Percentiles rank a stretch among this genome's conserved stretches.
phyloP scores from a whole-genome alignment of 2,329 filamentous ascomycete genomes.

The Pyrenophora tritici-repentis region DNA sequence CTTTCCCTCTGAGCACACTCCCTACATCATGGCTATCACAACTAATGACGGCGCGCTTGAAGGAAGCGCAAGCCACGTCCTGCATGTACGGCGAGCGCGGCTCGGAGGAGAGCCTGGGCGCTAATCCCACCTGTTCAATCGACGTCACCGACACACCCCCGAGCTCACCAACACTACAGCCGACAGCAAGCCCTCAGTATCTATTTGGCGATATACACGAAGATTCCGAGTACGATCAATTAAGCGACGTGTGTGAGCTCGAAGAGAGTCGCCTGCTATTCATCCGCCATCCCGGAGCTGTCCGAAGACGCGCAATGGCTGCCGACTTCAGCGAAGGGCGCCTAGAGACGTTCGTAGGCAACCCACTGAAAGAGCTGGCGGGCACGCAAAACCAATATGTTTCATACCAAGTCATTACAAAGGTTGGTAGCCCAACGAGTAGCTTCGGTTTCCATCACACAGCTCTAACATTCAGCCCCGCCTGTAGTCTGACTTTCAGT shows the following conservation, averaged over 20 bases:
- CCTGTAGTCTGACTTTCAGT: conserved; percentile 83
- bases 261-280: conserved; percentile 5
- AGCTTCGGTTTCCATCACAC: not conserved
- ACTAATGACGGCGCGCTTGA: not conserved
- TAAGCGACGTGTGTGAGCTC: conserved; percentile 19
- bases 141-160: conserved; percentile 24
- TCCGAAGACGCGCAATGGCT: conserved; percentile 35
- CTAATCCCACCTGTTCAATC: conserved; percentile 7
- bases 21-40: not conserved
- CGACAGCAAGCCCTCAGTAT: conserved; percentile 4
- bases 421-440: conserved; percentile 59
- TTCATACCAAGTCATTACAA: conserved; percentile 90
- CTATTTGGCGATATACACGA: conserved; percentile 14
- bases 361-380: conserved; percentile 92
- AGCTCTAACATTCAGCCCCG: conserved; percentile 17
- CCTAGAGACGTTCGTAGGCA: conserved; percentile 80
- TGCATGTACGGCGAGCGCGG: conserved; percentile 13
- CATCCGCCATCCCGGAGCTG: conserved; percentile 8
- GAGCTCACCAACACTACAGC: conserved; percentile 10
- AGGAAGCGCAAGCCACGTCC: conserved; percentile 1
- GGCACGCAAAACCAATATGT: conserved; percentile 96
- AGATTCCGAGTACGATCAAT: conserved; percentile 21
- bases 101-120: conserved; percentile 6
- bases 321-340: conserved; percentile 62
- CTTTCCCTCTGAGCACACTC: not conserved